Evolutionary conservation across 495 filamentous ascomycete genomes (phyloP).

Genomic region (Tuber indicum): DNA sequence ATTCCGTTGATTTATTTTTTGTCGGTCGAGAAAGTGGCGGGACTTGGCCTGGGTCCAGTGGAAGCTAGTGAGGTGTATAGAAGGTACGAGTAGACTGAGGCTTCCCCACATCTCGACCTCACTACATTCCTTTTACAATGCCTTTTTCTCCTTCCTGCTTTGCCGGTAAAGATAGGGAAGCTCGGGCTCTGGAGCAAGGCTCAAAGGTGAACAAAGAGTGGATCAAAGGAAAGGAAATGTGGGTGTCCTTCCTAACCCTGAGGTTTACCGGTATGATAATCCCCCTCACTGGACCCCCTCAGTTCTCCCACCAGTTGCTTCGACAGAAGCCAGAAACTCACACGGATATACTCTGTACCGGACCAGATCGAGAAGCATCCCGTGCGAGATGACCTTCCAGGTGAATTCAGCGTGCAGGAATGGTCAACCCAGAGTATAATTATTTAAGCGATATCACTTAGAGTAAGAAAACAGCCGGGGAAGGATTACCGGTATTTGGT

Average conservation of each 20-base stretch:
- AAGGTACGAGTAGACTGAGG: background rate
- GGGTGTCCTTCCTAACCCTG: background rate
- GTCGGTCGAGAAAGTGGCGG: constrained; percentile 4
- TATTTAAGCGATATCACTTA: constrained; percentile 5
- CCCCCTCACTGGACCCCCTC: background rate
- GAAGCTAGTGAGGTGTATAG: background rate
- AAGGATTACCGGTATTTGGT: background rate
- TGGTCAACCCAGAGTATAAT: constrained; percentile 1
- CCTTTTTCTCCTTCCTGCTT: background rate
- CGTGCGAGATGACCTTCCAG: background rate
- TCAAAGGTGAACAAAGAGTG: background rate
- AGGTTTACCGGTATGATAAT: background rate
- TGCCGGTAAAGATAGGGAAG: background rate
- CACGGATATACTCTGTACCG: background rate
- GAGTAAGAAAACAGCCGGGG: background rate
- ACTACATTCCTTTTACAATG: constrained; percentile 4
- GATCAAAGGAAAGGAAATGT: background rate
- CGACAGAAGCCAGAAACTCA: background rate
- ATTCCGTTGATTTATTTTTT: background rate
- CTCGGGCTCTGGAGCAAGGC: background rate
- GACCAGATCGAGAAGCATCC: background rate
- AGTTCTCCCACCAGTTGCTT: background rate
- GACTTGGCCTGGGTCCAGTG: background rate
- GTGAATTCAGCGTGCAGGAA: background rate
- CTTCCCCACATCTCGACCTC: constrained; percentile 5